A percentile compares a stretch with the other conserved stretches of the same genome.
Evolutionary conservation across 1,284 basidiomycete genomes (phyloP).

Genomic region (Ustilago sp.): DNA sequence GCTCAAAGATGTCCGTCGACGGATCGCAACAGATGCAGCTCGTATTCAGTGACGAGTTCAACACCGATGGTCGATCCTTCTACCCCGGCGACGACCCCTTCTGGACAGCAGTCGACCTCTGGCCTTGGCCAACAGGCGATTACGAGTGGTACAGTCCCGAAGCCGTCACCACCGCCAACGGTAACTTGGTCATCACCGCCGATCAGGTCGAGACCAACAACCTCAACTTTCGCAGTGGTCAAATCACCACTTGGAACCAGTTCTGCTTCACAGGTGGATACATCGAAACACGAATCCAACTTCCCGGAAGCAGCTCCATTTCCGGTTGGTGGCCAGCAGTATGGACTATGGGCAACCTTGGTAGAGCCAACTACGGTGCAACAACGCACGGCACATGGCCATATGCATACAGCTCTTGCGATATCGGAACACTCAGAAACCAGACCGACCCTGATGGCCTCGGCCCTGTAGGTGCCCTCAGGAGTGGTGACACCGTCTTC

Average conservation of each 20-base stretch:
- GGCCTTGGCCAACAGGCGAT: constrained; percentile 76
- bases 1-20: constrained; percentile 72
- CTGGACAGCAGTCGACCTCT: constrained; percentile 78
- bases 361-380: constrained; percentile 67
- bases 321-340: constrained; percentile 75
- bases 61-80: constrained; percentile 72
- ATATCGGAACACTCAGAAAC: constrained; percentile 59
- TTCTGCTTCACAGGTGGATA: constrained; percentile 95
- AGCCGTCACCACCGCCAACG: constrained; percentile 81
- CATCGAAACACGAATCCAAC: constrained; percentile 79
- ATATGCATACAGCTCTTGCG: constrained; percentile 73
- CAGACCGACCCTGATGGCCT: constrained; percentile 55
- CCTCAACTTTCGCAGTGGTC: constrained; percentile 76
- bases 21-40: constrained; percentile 60
- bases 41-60: constrained; percentile 70
- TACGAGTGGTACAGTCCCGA: constrained; percentile 78
- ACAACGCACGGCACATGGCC: constrained; percentile 77
- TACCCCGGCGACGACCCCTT: constrained; percentile 75
- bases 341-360: constrained; percentile 88
- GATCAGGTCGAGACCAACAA: constrained; percentile 73
- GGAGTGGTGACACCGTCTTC: constrained; percentile 83
- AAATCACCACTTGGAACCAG: constrained; percentile 80
- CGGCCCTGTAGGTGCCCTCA: constrained; percentile 73
- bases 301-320: constrained; percentile 79
- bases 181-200: constrained; percentile 81